Percentiles rank a stretch among this genome's conserved stretches.
Evolutionary conservation across 2,329 filamentous ascomycete genomes (phyloP).

Genomic region (Colletotrichum trifolii): DNA sequence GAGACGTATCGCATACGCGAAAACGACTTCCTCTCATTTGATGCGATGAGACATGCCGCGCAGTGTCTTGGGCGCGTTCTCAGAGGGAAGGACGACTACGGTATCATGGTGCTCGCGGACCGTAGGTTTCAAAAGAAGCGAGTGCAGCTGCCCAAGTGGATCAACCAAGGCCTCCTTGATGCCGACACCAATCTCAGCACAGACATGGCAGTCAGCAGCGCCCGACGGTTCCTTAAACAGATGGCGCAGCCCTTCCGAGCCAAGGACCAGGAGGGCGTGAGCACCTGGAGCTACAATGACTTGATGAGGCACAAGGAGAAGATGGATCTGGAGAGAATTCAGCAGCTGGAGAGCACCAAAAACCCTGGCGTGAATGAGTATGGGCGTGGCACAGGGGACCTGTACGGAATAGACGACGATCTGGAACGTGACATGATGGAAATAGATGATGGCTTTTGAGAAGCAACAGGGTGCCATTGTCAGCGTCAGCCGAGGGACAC

Average conservation of each 20-base stretch:
- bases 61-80: conserved; percentile 96
- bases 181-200: conserved; percentile 91
- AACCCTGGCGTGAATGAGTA: conserved; percentile 42
- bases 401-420: conserved; percentile 63
- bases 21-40: conserved; percentile 97
- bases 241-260: conserved; percentile 93
- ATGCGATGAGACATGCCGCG: conserved; percentile 98
- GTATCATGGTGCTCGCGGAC: conserved; percentile 99
- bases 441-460: conserved; percentile 46
- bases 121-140: conserved; percentile 93
- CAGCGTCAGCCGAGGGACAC: too few species aligned
- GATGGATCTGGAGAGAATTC: conserved; percentile 74
- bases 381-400: conserved; percentile 47
- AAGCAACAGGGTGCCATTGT: too few species aligned
- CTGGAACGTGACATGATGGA: conserved; percentile 68
- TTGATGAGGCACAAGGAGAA: conserved; percentile 82
- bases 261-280: conserved; percentile 90
- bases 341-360: conserved; percentile 64
- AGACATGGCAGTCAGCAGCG: conserved; percentile 91
- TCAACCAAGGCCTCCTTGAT: conserved; percentile 86
- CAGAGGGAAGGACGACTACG: conserved; percentile 97
- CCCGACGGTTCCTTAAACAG: conserved; percentile 86
- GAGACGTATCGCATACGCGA: conserved; percentile 97
- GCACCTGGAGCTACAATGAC: conserved; percentile 88
- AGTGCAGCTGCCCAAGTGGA: conserved; percentile 94